phyloP scores from a whole-genome alignment of 2,329 filamentous ascomycete genomes.

The Fusarium pseudoanthophilum region DNA sequence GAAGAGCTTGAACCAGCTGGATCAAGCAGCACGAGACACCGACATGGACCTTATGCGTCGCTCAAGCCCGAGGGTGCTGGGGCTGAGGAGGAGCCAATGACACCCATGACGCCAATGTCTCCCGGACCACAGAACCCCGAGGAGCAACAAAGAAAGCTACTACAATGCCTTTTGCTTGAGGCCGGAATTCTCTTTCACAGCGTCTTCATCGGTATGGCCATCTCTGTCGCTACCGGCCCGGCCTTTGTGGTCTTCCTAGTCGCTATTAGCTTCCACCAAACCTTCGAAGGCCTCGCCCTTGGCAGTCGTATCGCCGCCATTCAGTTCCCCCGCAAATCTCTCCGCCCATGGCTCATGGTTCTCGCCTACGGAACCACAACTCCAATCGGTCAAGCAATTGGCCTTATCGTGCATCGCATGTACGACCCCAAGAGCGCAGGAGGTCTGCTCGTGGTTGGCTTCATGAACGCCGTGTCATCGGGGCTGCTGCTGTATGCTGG shows the following conservation, averaged over 20 bases:
- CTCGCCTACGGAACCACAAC: constrained; percentile 81
- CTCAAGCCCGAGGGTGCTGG: constrained; percentile 45
- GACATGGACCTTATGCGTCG: constrained; percentile 47
- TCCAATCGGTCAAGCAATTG: constrained; percentile 85
- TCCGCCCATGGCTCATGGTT: constrained; percentile 86
- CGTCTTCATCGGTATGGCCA: constrained; percentile 87
- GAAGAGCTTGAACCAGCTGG: constrained; percentile 66
- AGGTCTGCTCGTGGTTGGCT: constrained; percentile 82
- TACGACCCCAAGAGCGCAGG: constrained; percentile 83
- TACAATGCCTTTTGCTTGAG: constrained; percentile 83
- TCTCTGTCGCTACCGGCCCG: constrained; percentile 82
- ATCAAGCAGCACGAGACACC: constrained; percentile 35
- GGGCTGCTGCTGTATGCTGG: constrained; percentile 85
- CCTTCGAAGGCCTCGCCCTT: constrained; percentile 87
- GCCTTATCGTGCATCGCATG: constrained; percentile 78
- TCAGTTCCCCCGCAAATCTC: constrained; percentile 77
- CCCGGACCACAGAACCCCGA: constrained; percentile 56
- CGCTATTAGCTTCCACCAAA: constrained; percentile 86
- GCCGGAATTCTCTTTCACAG: constrained; percentile 87
- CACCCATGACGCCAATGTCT: constrained; percentile 38
- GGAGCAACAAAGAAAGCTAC: constrained; percentile 72
- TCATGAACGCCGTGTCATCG: constrained; percentile 87
- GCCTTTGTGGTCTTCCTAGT: constrained; percentile 83
- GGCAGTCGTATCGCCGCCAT: constrained; percentile 87
- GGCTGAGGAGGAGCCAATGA: constrained; percentile 45